phyloP scores from a whole-genome alignment of 2,329 filamentous ascomycete species.

The Massarina eburnea region DNA sequence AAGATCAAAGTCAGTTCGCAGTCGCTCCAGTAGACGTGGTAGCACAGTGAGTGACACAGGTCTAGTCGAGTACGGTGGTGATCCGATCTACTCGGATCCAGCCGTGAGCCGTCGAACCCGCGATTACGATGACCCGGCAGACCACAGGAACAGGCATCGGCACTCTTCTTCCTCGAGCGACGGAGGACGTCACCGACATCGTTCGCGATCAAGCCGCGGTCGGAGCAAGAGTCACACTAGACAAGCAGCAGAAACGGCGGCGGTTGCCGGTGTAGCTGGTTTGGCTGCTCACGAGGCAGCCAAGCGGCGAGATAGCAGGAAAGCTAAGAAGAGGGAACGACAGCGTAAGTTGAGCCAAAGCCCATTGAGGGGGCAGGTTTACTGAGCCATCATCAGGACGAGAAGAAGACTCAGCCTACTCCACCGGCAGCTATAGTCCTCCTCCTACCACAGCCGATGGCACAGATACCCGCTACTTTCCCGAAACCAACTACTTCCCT shows the following conservation, averaged over 20 bases:
- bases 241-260: conserved; percentile 57
- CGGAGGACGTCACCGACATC: conserved; percentile 39
- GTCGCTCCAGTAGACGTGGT: conserved; percentile 38
- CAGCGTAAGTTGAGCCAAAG: conserved; percentile 48
- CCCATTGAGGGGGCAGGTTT: conserved; percentile 7
- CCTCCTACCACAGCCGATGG: conserved; percentile 37
- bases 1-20: conserved; percentile 50
- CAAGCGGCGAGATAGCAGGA: conserved; percentile 59
- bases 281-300: conserved; percentile 60
- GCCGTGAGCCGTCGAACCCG: conserved; percentile 45
- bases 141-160: conserved; percentile 44
- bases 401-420: conserved; percentile 40
- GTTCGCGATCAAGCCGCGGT: conserved; percentile 37
- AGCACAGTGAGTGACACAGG: conserved; percentile 51
- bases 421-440: conserved; percentile 36
- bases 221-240: conserved; percentile 52
- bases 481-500: conserved; percentile 51
- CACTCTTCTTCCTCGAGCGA: conserved; percentile 46
- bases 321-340: conserved; percentile 54
- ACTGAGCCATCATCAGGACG: conserved; percentile 24
- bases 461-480: conserved; percentile 45
- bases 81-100: conserved; percentile 60
- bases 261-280: conserved; percentile 60
- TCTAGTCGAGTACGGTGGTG: conserved; percentile 66
- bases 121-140: conserved; percentile 44